Percentiles rank a stretch among this genome's conserved stretches.
Evolutionary conservation across 2,329 filamentous ascomycete genomes (phyloP).

Genomic region (Fusarium albosuccineum): DNA sequence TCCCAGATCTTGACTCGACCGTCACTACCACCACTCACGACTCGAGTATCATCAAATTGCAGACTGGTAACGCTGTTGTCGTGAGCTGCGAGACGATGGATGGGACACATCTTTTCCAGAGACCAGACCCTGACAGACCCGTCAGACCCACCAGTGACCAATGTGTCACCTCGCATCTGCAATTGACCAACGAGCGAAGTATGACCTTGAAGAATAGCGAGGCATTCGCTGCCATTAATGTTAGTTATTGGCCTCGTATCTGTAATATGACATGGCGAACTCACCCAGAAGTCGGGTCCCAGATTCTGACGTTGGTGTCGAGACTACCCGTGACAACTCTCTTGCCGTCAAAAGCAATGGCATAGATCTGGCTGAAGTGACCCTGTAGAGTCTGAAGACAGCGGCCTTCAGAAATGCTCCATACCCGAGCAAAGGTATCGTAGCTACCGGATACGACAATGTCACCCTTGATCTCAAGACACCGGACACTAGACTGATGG

Average conservation of each 20-base stretch:
- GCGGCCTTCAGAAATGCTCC: conserved; percentile 96
- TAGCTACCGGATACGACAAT: conserved; percentile 98
- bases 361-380: conserved; percentile 99
- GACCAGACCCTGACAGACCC: conserved; percentile 98
- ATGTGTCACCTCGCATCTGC: conserved; percentile 93
- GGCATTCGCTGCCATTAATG: conserved; percentile 71
- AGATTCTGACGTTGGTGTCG: conserved; percentile 96
- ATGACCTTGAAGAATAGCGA: conserved; percentile 94
- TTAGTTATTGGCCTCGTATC: conserved; percentile 47
- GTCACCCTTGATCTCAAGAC: conserved; percentile 95
- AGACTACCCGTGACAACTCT: conserved; percentile 95
- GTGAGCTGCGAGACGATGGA: conserved; percentile 94
- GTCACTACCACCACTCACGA: conserved; percentile 96
- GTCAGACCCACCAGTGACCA: conserved; percentile 96
- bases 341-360: conserved; percentile 95
- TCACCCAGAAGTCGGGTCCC: conserved; percentile 91
- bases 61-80: conserved; percentile 98
- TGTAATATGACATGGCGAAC: conserved; percentile 45
- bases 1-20: conserved; percentile 99
- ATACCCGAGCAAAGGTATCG: conserved; percentile 95
- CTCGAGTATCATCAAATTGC: conserved; percentile 95
- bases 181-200: conserved; percentile 96
- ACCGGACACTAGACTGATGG: conserved; percentile 95
- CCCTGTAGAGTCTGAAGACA: conserved; percentile 91
- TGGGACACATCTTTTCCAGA: conserved; percentile 87